These are phyloP conservation scores for Coemansia sp. DNA, from an alignment of 192 early-diverging fungal genomes.

Conservation along the genomic window DNA sequence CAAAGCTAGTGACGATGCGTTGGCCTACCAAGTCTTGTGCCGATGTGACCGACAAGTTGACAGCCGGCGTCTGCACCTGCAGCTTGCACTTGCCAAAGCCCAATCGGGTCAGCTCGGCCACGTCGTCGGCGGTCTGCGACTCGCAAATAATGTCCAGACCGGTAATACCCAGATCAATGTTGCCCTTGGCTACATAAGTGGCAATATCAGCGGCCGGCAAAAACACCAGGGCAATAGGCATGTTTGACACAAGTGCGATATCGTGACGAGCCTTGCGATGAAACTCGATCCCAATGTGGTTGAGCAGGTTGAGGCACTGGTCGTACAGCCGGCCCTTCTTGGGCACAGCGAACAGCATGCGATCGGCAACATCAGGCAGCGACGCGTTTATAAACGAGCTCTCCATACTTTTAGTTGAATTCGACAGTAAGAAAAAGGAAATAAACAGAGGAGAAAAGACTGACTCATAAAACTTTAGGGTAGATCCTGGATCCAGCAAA, in stretches of 20 bases:
- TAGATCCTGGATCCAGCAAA: no score
- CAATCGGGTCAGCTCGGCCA: conserved; percentile 66
- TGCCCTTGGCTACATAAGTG: conserved; percentile 92
- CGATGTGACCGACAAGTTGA: conserved; percentile 32
- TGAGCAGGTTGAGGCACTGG: conserved; percentile 76
- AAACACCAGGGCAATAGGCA: conserved; percentile 93
- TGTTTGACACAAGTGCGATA: conserved; percentile 92
- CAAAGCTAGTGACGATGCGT: conserved; percentile 92
- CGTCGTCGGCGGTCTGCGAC: conserved; percentile 67
- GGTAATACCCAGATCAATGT: conserved; percentile 95
- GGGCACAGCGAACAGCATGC: conserved; percentile 92
- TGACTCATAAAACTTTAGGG: no score
- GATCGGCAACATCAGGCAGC: conserved; percentile 55
- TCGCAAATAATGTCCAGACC: conserved; percentile 95
- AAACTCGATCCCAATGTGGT: conserved; percentile 94
- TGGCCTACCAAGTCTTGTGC: conserved; percentile 82
- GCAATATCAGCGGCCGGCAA: conserved; percentile 95
- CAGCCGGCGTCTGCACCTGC: conserved; percentile 85
- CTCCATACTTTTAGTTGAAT: conserved; percentile 6
- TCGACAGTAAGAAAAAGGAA: no score
- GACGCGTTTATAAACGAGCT: conserved; percentile 31
- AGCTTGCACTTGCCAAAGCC: conserved; percentile 95
- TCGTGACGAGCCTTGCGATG: conserved; percentile 92
- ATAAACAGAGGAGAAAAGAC: no score
- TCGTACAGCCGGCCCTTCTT: conserved; percentile 98